Conservation (phyloP, 2,329 filamentous ascomycete species). For the Nemania sp. region DNA sequence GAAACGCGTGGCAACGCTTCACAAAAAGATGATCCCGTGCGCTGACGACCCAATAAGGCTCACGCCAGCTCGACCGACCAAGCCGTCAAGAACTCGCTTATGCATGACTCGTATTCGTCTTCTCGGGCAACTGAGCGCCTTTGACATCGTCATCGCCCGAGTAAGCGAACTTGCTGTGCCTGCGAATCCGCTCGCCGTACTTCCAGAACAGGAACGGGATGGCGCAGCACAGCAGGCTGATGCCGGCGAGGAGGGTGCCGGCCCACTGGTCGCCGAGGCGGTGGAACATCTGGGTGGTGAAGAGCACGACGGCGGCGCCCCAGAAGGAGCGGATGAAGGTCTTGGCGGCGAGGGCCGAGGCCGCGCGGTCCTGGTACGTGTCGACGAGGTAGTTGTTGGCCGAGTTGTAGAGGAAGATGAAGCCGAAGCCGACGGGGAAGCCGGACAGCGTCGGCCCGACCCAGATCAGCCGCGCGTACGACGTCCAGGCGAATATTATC, state of each 20-base stretch:
- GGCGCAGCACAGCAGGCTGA: conserved; percentile 75
- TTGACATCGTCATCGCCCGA: conserved; percentile 53
- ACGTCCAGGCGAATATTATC: conserved; percentile 65
- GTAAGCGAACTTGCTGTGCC: conserved; percentile 74
- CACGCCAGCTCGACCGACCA: too few species aligned
- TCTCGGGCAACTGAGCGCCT: conserved; percentile 10
- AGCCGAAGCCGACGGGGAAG: conserved; percentile 75
- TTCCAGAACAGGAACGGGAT: conserved; percentile 85
- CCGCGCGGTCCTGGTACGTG: conserved; percentile 72
- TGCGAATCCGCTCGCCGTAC: conserved; percentile 73
- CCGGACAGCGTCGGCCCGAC: conserved; percentile 73
- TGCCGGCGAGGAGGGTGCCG: conserved; percentile 70
- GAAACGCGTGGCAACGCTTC: too few species aligned
- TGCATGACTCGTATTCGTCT: conserved; percentile 31
- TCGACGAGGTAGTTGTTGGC: conserved; percentile 75
- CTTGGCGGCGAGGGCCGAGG: conserved; percentile 80
- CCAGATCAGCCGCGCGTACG: conserved; percentile 69
- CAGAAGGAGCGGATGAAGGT: conserved; percentile 80
- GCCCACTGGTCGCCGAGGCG: conserved; percentile 78
- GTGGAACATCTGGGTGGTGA: conserved; percentile 80
- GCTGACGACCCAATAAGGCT: too few species aligned
- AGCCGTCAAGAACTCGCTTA: neutral
- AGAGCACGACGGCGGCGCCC: conserved; percentile 77
- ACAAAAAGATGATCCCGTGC: too few species aligned
- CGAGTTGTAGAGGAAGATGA: conserved; percentile 83